Evolutionary conservation across 2,329 filamentous ascomycete species (phyloP).

Genomic region (Cadophora sp.): DNA sequence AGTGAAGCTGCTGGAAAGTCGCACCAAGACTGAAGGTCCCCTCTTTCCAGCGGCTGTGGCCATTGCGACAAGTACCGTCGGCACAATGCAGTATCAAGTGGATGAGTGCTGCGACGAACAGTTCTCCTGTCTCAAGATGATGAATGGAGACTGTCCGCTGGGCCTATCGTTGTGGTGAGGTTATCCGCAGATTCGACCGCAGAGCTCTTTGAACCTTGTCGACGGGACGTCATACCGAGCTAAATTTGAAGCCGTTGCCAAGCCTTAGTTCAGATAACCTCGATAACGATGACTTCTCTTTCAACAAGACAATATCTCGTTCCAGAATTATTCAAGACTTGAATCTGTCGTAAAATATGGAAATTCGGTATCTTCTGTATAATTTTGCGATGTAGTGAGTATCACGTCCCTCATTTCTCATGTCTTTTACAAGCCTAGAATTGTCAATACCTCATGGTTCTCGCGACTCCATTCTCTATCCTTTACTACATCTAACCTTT

Average conservation of each 20-base stretch:
- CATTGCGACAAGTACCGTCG: constrained; percentile 29
- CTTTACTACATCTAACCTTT: background rate
- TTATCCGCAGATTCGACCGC: constrained; percentile 1
- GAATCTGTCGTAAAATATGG: too few species aligned
- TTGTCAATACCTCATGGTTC: background rate
- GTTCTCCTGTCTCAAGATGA: too few species aligned
- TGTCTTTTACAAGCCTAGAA: too few species aligned
- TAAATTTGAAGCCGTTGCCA: constrained; percentile 5
- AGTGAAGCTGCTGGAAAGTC: constrained; percentile 28
- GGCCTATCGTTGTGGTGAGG: background rate
- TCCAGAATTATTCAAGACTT: background rate
- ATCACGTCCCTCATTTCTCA: too few species aligned
- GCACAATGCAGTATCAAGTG: background rate
- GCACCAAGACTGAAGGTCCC: constrained; percentile 66
- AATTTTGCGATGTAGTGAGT: background rate
- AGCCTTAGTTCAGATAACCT: background rate
- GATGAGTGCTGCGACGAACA: background rate
- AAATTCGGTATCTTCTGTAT: background rate
- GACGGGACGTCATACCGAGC: constrained; percentile 14
- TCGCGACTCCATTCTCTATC: background rate
- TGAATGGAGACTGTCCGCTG: constrained; percentile 4
- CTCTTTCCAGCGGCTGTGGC: constrained; percentile 51
- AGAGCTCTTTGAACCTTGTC: constrained; percentile 2
- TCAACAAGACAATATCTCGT: background rate
- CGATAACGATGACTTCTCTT: background rate